Evolutionary conservation across 1,284 basidiomycete genomes (phyloP).

Genomic region (Cryptococcus hybrid): DNA sequence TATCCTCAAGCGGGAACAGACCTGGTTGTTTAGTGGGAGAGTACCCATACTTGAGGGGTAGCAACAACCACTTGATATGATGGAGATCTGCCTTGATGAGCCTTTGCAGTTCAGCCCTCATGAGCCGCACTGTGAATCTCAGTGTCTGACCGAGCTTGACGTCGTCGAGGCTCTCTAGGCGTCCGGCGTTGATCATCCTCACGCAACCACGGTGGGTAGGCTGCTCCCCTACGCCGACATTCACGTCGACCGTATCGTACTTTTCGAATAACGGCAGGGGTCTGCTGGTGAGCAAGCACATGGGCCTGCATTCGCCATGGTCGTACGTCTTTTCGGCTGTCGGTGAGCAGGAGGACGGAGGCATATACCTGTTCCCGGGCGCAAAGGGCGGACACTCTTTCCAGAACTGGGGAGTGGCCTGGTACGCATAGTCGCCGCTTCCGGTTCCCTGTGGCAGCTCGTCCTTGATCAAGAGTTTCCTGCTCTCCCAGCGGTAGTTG

Average conservation of each 20-base stretch:
- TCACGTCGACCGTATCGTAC: neutral
- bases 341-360: constrained; percentile 12
- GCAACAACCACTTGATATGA: constrained; percentile 1
- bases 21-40: neutral
- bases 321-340: neutral
- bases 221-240: constrained; percentile 7
- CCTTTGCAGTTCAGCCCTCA: constrained; percentile 16
- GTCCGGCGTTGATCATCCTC: constrained; percentile 12
- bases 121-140: constrained; percentile 23
- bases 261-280: constrained; percentile 15
- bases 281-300: constrained; percentile 20
- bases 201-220: constrained; percentile 6
- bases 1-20: constrained; percentile 13
- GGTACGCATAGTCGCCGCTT: constrained; percentile 3
- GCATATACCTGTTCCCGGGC: constrained; percentile 9
- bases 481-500: constrained; percentile 1
- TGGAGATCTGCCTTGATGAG: neutral
- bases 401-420: constrained; percentile 21
- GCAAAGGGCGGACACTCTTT: constrained; percentile 8
- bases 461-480: constrained; percentile 1
- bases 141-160: constrained; percentile 15
- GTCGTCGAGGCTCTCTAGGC: constrained; percentile 12
- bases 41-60: constrained; percentile 5
- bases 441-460: constrained; percentile 5
- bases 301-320: constrained; percentile 10